Evolutionary conservation across 306 rosid genomes (phyloP).

Genomic region (Ceratonia siliqua): DNA sequence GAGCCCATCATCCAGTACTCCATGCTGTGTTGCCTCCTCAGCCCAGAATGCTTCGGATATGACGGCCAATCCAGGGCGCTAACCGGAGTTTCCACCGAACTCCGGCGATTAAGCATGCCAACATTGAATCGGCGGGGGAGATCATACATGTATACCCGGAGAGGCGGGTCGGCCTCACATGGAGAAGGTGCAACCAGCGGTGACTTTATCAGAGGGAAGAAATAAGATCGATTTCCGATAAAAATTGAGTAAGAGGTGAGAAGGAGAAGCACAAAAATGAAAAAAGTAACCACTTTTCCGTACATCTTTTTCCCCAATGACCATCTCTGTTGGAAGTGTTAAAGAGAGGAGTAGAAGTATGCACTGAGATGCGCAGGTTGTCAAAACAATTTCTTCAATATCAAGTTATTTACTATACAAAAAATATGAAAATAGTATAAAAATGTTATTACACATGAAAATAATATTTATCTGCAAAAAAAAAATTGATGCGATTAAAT

Average conservation of each 20-base stretch:
- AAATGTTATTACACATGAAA: no score
- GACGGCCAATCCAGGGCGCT: slow-evolving; percentile 51
- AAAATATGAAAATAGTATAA: no score
- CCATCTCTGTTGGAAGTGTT: no score
- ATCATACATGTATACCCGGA: slow-evolving; percentile 73
- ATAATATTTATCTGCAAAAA: no score
- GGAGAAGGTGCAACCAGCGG: slow-evolving; percentile 27
- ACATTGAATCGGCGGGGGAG: slow-evolving; percentile 84
- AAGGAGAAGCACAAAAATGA: slow-evolving; percentile 41
- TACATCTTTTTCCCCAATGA: slow-evolving; percentile 34
- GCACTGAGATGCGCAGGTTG: no score
- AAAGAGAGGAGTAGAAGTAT: no score
- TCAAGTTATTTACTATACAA: no score
- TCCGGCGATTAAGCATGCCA: slow-evolving; percentile 54
- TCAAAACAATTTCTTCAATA: no score
- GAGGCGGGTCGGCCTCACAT: slow-evolving; percentile 41
- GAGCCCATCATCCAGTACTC: slow-evolving; percentile 96
- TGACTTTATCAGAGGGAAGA: slow-evolving; percentile 47
- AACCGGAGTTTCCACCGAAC: slow-evolving; percentile 50
- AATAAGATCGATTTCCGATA: slow-evolving; percentile 61
- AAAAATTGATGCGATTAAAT: no score
- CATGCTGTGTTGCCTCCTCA: slow-evolving; percentile 79
- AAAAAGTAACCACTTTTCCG: slow-evolving; percentile 42
- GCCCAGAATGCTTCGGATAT: slow-evolving; percentile 66
- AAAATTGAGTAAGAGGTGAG: slow-evolving; percentile 53